Conservation (phyloP, 1,284 basidiomycete species). For the Melampsora americana region DNA sequence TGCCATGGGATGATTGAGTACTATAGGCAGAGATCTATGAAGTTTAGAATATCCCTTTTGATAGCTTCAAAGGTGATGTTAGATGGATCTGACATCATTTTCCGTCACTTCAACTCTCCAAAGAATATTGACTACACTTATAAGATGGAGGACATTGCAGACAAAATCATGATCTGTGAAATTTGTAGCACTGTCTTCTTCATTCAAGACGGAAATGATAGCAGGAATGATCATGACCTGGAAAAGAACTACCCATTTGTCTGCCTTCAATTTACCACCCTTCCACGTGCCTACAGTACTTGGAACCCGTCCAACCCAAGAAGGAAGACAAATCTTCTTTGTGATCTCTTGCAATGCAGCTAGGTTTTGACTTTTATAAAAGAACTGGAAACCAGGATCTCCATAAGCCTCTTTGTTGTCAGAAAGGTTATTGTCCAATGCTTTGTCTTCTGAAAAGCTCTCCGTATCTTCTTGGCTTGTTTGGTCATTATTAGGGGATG, state of each 20-base stretch:
- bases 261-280: constrained; percentile 27
- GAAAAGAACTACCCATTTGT: constrained; percentile 33
- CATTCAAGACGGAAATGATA: neutral
- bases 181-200: neutral
- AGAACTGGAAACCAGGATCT: constrained; percentile 6
- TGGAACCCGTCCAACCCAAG: constrained; percentile 20
- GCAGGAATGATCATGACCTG: constrained; percentile 25
- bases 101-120: neutral
- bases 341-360: neutral
- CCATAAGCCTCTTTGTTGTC: neutral
- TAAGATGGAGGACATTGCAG: constrained; percentile 7
- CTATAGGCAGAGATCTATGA: neutral
- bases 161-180: neutral
- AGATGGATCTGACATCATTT: constrained; percentile 5
- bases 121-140: constrained; percentile 2
- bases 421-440: neutral
- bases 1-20: constrained; percentile 33
- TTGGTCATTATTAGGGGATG: neutral
- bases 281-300: constrained; percentile 12
- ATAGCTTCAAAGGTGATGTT: constrained; percentile 7
- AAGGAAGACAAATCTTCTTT: constrained; percentile 11
- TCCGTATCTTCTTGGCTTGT: neutral
- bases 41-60: neutral
- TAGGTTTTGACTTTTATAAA: neutral
- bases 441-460: neutral